Conservation (phyloP, 306 rosid genomes). For the Gillenia trifoliata region DNA sequence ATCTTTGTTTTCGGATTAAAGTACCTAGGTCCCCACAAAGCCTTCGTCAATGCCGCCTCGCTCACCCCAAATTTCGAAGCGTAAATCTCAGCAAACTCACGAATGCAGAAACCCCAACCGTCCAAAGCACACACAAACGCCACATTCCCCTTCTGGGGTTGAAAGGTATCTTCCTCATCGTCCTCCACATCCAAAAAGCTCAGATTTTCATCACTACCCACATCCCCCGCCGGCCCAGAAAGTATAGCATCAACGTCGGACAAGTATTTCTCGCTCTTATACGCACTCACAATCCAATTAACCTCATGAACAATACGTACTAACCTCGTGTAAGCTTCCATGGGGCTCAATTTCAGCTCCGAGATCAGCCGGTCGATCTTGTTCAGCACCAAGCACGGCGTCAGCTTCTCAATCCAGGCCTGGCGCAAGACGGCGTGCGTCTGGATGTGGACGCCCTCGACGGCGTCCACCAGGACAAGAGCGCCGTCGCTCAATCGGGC, state of each 20-base stretch:
- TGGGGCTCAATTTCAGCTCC: slow-evolving; percentile 64
- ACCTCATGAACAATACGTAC: slow-evolving; percentile 72
- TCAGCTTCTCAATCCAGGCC: slow-evolving; percentile 80
- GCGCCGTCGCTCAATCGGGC: slow-evolving; percentile 88
- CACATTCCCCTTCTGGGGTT: slow-evolving; percentile 83
- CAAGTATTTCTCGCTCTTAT: slow-evolving; percentile 66
- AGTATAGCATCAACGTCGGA: slow-evolving; percentile 75
- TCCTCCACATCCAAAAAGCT: slow-evolving; percentile 45
- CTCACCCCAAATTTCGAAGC: slow-evolving; percentile 70
- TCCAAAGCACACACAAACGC: slow-evolving; percentile 81
- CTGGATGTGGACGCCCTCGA: slow-evolving; percentile 90
- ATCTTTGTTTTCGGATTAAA: slow-evolving; percentile 61
- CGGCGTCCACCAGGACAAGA: slow-evolving; percentile 74
- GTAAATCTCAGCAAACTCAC: slow-evolving; percentile 64
- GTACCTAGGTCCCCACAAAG: slow-evolving; percentile 76
- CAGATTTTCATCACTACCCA: slow-evolving; percentile 16
- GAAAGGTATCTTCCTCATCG: slow-evolving; percentile 74
- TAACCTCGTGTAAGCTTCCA: slow-evolving; percentile 62
- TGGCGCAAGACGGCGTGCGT: slow-evolving; percentile 91
- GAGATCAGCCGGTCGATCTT: slow-evolving; percentile 77
- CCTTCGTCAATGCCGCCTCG: slow-evolving; percentile 48
- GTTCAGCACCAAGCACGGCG: slow-evolving; percentile 79
- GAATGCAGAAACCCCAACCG: slow-evolving; percentile 84
- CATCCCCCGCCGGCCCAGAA: slow-evolving; percentile 35
- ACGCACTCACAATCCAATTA: slow-evolving; percentile 76